phyloP scores from a whole-genome alignment of 1,284 basidiomycete genomes.

The Leccinum griseonigrum region DNA sequence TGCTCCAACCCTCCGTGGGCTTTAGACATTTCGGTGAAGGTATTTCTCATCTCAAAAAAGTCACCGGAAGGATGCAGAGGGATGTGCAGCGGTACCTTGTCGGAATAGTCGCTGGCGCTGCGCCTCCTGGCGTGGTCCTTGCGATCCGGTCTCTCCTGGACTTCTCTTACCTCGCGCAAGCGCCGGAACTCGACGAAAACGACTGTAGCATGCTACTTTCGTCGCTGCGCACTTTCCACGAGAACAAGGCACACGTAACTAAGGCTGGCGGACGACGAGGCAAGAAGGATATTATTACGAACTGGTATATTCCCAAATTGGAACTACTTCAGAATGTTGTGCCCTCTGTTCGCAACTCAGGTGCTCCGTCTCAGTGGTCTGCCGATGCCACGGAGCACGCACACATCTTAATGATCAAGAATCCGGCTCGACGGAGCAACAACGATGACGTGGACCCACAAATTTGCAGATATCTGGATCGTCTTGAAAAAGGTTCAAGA shows the following conservation, averaged over 20 bases:
- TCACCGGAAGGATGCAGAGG: not conserved
- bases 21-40: not conserved
- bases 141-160: not conserved
- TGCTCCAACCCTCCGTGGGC: not conserved
- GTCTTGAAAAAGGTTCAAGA: not conserved
- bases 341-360: no score
- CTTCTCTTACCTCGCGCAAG: not conserved
- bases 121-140: not conserved
- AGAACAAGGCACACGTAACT: not conserved
- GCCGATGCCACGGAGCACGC: no score
- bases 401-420: not conserved
- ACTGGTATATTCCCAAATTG: not conserved
- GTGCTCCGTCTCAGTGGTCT: no score
- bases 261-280: not conserved
- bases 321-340: no score
- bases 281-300: no score
- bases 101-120: not conserved
- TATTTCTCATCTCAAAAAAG: not conserved
- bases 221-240: not conserved
- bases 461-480: not conserved
- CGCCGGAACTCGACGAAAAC: not conserved
- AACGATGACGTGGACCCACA: not conserved
- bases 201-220: not conserved
- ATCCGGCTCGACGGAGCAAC: not conserved
- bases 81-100: not conserved